Evolutionary conservation across 495 filamentous ascomycete species (phyloP), one percentile per base, ranked within the genome.

Genomic region (Hamigera avellanea): DNA sequence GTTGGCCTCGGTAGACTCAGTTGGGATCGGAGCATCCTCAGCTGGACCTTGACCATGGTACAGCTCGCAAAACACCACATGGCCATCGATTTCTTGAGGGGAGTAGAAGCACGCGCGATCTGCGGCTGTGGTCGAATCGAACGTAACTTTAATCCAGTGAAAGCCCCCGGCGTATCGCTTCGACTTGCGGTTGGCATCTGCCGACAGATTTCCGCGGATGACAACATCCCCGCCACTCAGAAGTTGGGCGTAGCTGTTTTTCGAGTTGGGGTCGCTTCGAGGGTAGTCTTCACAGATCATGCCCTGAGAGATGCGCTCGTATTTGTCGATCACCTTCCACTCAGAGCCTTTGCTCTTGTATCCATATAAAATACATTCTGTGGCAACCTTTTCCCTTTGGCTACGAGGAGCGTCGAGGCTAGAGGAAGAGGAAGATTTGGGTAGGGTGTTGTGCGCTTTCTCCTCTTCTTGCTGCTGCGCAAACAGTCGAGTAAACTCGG

Each of bases 131-230:
- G 75, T 68, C 5, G 81, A 86, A 57, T 93, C 84, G 45, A 89
- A 95, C 1, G 87, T 95, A 35, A 95, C 70, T 49, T 93, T 94
- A 46, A 95, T 83, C 87, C 87, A 95, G 60, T 87, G 75, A 41
- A 78, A 72, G 12, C 87, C 87, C 36, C 84, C 79, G 14, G 77
- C 76, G 42, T 81, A 82, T 32, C 64, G 70, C 57, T 81, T 83
- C 40, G 84, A 80, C 52, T 85, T 82, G 37, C 64, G 67, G 43
- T 83, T 76, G 45, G 89, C 84, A 23, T 75, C 72, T 17, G 68
- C 53, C 12, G 83, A 78, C 13, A 93, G 53, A 5, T 72, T 64
- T 29, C 67, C 54, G 15, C 73, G 69, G 26, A 76, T 67, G 1
- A 78, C 72, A 21, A 80, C 67, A 54, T 83, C 75, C 45, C 80